Conservation (phyloP, 257 asterid species). For the Haberlea rhodopensis region DNA sequence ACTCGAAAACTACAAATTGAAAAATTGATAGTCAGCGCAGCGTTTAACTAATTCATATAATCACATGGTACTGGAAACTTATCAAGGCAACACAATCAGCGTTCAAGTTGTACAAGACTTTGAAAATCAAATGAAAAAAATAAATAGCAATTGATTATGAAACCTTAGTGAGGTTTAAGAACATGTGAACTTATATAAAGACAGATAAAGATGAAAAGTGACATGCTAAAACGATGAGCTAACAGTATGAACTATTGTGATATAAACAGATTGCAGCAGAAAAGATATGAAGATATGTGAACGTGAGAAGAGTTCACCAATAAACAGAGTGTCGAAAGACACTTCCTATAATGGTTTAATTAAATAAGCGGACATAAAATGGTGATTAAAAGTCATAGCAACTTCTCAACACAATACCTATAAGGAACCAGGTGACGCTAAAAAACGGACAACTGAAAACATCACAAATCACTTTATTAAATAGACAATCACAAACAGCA, state of each 20-base stretch:
- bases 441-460: constrained; percentile 15
- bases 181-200: not conserved
- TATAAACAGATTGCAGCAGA: constrained; percentile 12
- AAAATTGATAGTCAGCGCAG: constrained; percentile 19
- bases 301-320: not conserved
- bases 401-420: not conserved
- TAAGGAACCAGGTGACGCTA: not conserved
- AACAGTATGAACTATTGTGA: not conserved
- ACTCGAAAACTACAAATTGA: constrained; percentile 74
- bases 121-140: not conserved
- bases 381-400: constrained; percentile 3
- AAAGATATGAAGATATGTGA: not conserved
- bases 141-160: constrained; percentile 3
- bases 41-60: not conserved
- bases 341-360: not conserved
- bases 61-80: too few relatives aligned
- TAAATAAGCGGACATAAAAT: not conserved
- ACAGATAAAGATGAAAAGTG: too few relatives aligned
- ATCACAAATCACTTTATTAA: constrained; percentile 3
- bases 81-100: constrained; percentile 9
- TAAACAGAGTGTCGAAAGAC: not conserved
- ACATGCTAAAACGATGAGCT: constrained; percentile 5
- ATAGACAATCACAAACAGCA: constrained; percentile 3
- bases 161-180: not conserved
- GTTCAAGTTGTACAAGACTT: constrained; percentile 3